Base-by-base conservation (phyloP, 129 eudicot species). In the Artemisia tridentata region DNA sequence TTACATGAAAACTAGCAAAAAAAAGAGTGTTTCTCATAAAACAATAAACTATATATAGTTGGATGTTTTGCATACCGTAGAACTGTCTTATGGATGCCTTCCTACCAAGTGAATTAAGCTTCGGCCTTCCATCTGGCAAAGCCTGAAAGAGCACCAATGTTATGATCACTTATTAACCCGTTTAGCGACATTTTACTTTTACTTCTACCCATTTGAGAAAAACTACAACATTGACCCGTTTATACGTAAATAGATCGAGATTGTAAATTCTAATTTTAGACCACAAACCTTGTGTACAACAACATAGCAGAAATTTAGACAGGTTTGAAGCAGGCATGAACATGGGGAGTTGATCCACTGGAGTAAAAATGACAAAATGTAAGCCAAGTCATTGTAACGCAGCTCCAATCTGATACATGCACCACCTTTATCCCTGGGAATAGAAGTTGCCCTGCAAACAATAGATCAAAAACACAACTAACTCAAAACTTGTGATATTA, bases 311-410 rank as follows among this genome's bases (percentile, higher is more conserved):
- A 81, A 81, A 51, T 73, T 84, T 8, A 85, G 23, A 79, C 68
- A 85, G 14, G 83, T 77, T 46, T 80, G 86, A 63, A 88, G 82
- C 52, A 74, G 55, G 12, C 82, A 83, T 46, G 80, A 64, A 79
- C 95, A 88, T 15, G 86, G 74, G 67, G 79, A 88, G 64, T 85
- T 80, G 55, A 91, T 75, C 95, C 92, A 88, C n/a, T 78, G 82
- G 48, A 88, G 67, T 55, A 91, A 66, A 75, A 77, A 84, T 48
- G 84, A 63, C 61, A 88, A 65, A 17, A 84, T 74, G 16, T 88
- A 86, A 25, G 92, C 95, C 65, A 84, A 77, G 61, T 82, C 77
- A 67, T 78, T 84, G 57, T 83, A 83, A 45, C 81, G 86, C 67
- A 91, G 46, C 71, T 85, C 85, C 95, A 91, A 83, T 70, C 82